A percentile compares a stretch with the other conserved stretches of the same genome.
phyloP scores from a whole-genome alignment of 179 eudicot genomes.

The Beta lomatogona region DNA sequence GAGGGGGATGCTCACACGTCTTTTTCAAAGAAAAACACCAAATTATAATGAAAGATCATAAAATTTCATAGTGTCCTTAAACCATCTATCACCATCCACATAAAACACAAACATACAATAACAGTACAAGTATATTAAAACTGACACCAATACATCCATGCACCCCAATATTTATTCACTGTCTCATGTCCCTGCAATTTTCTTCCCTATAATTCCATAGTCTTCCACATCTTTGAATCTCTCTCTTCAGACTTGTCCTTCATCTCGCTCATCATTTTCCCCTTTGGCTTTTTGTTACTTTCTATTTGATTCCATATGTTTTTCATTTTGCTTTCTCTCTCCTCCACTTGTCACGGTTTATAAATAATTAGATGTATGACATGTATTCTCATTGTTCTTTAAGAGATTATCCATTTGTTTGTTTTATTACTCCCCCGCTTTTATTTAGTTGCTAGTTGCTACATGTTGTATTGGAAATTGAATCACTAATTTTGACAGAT shows the following conservation, averaged over 20 bases:
- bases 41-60: too few relatives aligned
- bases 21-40: too few relatives aligned
- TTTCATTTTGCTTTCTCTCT: not conserved
- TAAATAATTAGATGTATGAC: not conserved
- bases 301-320: constrained; percentile 12
- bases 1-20: too few relatives aligned
- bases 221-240: not conserved
- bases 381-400: not conserved
- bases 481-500: too few relatives aligned
- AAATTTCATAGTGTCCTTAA: too few relatives aligned
- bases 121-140: too few relatives aligned
- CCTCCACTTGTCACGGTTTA: not conserved
- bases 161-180: not conserved
- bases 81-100: too few relatives aligned
- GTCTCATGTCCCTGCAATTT: constrained; percentile 6
- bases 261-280: constrained; percentile 19
- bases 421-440: not conserved
- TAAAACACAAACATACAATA: too few relatives aligned
- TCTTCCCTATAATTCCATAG: not conserved
- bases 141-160: too few relatives aligned
- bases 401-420: not conserved
- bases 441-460: too few relatives aligned
- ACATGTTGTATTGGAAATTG: too few relatives aligned
- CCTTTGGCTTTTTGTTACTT: constrained; percentile 26
- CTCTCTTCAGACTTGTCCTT: not conserved